phyloP scores from a whole-genome alignment of 2,329 filamentous ascomycete genomes.

The Penicillium sp. region DNA sequence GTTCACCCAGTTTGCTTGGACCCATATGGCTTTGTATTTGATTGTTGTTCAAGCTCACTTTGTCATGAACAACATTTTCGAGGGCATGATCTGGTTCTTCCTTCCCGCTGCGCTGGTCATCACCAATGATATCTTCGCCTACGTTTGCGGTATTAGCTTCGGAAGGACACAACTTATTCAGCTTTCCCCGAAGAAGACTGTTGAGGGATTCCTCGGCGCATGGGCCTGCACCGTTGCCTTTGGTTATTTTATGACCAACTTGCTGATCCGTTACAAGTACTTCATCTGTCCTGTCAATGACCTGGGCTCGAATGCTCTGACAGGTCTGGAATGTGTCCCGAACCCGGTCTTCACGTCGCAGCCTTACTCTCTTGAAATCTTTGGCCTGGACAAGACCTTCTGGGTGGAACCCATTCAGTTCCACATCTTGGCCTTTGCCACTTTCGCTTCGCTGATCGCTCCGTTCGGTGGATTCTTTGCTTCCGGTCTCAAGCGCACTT shows the following conservation, averaged over 20 bases:
- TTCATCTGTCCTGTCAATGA: constrained; percentile 98
- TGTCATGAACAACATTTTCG: constrained; percentile 99
- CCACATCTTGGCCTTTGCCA: constrained; percentile 84
- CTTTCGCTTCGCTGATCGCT: constrained; percentile 93
- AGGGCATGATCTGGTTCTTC: constrained; percentile 99
- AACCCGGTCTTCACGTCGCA: constrained; percentile 88
- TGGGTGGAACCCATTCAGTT: constrained; percentile 86
- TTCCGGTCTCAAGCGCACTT: constrained; percentile 93
- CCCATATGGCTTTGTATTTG: constrained; percentile 96
- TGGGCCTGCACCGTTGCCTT: constrained; percentile 94
- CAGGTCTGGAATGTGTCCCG: constrained; percentile 80
- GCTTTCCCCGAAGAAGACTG: constrained; percentile 97
- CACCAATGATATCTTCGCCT: constrained; percentile 98
- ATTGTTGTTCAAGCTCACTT: constrained; percentile 98
- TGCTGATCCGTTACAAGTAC: constrained; percentile 88
- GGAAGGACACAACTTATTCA: constrained; percentile 96
- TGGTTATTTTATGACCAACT: constrained; percentile 74
- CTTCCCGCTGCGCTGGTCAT: constrained; percentile 91
- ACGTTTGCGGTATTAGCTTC: constrained; percentile 95
- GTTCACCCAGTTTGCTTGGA: constrained; percentile 99
- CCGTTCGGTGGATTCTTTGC: constrained; percentile 99
- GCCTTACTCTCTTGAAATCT: constrained; percentile 68
- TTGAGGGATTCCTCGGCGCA: constrained; percentile 92
- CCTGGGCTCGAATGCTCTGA: constrained; percentile 88
- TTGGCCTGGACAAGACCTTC: constrained; percentile 69